Base-by-base conservation (phyloP, 257 asterid species). In the Ophiorrhiza pumila region DNA sequence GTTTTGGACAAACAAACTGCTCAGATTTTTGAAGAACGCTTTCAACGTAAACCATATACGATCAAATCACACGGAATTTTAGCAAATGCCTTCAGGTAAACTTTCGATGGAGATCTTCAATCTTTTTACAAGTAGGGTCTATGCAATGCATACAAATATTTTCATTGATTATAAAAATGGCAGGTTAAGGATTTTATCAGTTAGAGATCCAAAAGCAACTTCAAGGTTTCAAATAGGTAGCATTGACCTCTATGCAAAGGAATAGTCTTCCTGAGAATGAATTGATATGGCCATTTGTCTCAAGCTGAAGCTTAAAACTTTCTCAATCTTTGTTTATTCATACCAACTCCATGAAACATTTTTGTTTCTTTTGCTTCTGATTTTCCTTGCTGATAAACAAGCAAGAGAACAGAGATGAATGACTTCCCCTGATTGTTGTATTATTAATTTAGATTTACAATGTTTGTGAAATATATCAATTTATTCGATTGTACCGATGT, bases 221-320 rank as follows among this genome's bases (percentile, higher is more conserved):
- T 81, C 97, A 22, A 85, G 93, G 80, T 88, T 93, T 81, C 98
- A 93, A 83, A 77, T 93, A 37, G 98, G 98, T 62, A 93, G 96
- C 84, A 91, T 93, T 68, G 98, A 91, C 74, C 85, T 93, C 71
- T 93, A 85, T 63, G 79, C 88, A 39, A 49, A 77, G 63, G 58
- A 71, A 65, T 73, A 74, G 56, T 41, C 49, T 73, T 57, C 74
- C 71, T 46, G 68, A 65, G 76, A 18, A 63, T 53, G 59, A 74
- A 75, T 29, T 50, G 46, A 50, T 53, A 60, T 29, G 57, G 15
- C n/a, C n/a, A n/a, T n/a, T n/a, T n/a, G n/a, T n/a, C n/a, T n/a
- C n/a, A n/a, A n/a, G n/a, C n/a, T n/a, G n/a, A n/a, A n/a, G n/a
- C n/a, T n/a, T n/a, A n/a, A n/a, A n/a, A n/a, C n/a, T n/a, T n/a